Evolutionary conservation across 2,329 filamentous ascomycete genomes (phyloP).

Genomic region (Trichoderma atroviride): DNA sequence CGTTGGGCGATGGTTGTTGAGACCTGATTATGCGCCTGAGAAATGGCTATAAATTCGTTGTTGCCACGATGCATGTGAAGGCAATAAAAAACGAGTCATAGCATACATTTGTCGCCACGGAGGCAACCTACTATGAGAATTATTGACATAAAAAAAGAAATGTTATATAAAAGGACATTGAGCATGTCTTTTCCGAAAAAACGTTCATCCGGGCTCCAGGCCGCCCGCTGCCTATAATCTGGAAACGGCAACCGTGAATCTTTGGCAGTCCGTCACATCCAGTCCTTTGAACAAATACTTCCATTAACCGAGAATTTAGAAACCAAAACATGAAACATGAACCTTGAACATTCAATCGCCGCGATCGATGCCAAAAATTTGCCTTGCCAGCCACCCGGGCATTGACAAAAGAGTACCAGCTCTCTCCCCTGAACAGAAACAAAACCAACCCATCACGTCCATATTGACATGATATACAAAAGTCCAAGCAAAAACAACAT

Average conservation of each 20-base stretch:
- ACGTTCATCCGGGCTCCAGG: neutral
- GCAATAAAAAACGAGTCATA: neutral
- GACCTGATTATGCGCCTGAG: neutral
- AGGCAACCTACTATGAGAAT: neutral
- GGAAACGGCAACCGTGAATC: neutral
- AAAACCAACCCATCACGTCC: neutral
- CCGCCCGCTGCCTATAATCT: neutral
- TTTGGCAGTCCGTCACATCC: neutral
- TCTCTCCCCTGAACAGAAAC: neutral
- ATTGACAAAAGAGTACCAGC: neutral
- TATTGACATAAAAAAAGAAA: neutral
- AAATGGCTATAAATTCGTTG: neutral
- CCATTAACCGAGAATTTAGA: neutral
- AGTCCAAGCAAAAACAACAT: neutral
- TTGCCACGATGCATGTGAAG: neutral
- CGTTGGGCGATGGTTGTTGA: conserved; percentile 9
- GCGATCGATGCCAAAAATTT: neutral
- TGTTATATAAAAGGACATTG: neutral
- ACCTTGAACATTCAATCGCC: neutral
- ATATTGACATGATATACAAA: neutral
- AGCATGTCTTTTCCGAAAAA: neutral
- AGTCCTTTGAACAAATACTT: neutral
- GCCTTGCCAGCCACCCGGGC: neutral
- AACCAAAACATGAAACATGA: neutral
- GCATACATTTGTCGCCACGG: neutral